A percentile compares a stretch with the other conserved stretches of the same genome.
Evolutionary conservation across 495 filamentous ascomycete genomes (phyloP).

Genomic region (Wilcoxina mikolae): DNA sequence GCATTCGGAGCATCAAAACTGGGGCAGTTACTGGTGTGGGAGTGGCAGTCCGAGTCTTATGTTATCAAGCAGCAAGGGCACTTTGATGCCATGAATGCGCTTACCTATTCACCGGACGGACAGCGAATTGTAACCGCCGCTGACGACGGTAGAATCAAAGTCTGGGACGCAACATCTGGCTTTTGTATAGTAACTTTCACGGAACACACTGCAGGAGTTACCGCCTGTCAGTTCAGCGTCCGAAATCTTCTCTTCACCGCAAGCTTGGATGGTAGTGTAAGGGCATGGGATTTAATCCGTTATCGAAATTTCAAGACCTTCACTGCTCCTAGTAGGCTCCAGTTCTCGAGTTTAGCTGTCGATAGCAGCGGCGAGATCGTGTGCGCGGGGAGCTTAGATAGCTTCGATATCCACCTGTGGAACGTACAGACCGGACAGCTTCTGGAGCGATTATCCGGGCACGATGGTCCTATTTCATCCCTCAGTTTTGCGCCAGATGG

Average conservation of each 20-base stretch:
- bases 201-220: slow-evolving; percentile 87
- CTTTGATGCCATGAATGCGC: slow-evolving; percentile 86
- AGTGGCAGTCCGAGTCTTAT: slow-evolving; percentile 99
- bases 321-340: slow-evolving; percentile 76
- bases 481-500: slow-evolving; percentile 81
- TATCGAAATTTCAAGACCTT: slow-evolving; percentile 97
- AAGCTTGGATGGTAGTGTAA: slow-evolving; percentile 79
- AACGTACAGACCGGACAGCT: slow-evolving; percentile 95
- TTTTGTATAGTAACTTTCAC: slow-evolving; percentile 98
- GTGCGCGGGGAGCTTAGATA: slow-evolving; percentile 86
- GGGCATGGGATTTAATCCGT: slow-evolving; percentile 91
- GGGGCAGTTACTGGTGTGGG: slow-evolving; percentile 91
- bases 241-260: slow-evolving; percentile 89
- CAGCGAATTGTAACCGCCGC: slow-evolving; percentile 82
- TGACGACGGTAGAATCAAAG: slow-evolving; percentile 94
- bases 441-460: slow-evolving; percentile 75
- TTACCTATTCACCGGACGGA: slow-evolving; percentile 86
- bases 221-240: slow-evolving; percentile 88
- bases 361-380: slow-evolving; percentile 92
- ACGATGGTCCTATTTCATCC: slow-evolving; percentile 81
- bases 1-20: slow-evolving; percentile 94
- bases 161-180: slow-evolving; percentile 91
- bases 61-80: slow-evolving; percentile 96
- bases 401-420: slow-evolving; percentile 95
- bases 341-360: slow-evolving; percentile 87